Evolutionary conservation across 495 filamentous ascomycete species (phyloP).

Genomic region (Hypoxylon perforatum): DNA sequence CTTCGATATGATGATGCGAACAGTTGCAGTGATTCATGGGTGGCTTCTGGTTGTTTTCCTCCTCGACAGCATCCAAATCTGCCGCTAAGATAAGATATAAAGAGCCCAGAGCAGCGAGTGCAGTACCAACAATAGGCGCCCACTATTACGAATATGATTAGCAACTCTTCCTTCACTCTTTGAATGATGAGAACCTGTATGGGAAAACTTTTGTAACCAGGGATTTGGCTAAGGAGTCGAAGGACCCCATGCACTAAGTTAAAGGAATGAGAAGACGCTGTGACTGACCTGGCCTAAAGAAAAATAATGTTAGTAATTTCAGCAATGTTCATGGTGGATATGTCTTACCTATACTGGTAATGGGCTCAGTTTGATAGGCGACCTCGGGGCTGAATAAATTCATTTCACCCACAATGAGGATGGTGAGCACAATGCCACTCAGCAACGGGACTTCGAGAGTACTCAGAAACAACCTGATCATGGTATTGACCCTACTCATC

Average conservation of each 20-base stretch:
- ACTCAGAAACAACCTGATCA: conserved; percentile 56
- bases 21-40: conserved; percentile 39
- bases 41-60: conserved; percentile 9
- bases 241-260: no score
- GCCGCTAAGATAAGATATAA: conserved; percentile 58
- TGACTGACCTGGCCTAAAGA: conserved; percentile 27
- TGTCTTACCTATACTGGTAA: conserved; percentile 62
- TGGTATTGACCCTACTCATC: conserved; percentile 60
- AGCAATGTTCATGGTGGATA: conserved; percentile 1
- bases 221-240: no score
- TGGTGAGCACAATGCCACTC: conserved; percentile 61
- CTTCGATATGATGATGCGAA: conserved; percentile 38
- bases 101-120: conserved; percentile 64
- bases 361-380: conserved; percentile 65
- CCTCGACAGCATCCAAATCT: conserved; percentile 46
- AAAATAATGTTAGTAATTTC: conserved; percentile 25
- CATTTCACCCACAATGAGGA: conserved; percentile 65
- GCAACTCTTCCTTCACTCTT: conserved; percentile 1
- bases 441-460: conserved; percentile 66
- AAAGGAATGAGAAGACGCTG: neutral
- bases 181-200: neutral
- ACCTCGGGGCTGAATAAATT: conserved; percentile 67
- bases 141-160: conserved; percentile 58
- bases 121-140: conserved; percentile 66
- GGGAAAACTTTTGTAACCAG: neutral